A percentile compares a stretch with the other conserved stretches of the same genome.
These are phyloP conservation scores for Boletus reticuloceps DNA, from an alignment of 768 basidiomycete genomes.

Conservation along the genomic window DNA sequence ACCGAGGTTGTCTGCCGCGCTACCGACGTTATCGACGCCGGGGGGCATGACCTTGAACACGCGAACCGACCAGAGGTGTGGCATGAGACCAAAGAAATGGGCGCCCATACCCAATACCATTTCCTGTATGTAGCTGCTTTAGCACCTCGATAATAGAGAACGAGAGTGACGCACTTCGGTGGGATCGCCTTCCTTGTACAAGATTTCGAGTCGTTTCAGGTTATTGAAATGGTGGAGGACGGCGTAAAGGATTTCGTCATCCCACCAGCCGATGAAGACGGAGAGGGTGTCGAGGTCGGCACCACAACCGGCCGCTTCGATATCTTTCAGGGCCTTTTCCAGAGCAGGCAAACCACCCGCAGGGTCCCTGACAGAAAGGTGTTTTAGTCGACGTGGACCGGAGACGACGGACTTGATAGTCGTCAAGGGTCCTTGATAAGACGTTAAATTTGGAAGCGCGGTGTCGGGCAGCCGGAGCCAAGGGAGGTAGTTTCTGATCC, in stretches of 20 bases:
- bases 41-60: constrained; percentile 32
- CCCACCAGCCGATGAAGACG: constrained; percentile 42
- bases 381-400: constrained; percentile 14
- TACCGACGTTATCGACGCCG: constrained; percentile 6
- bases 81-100: constrained; percentile 38
- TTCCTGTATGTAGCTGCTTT: constrained; percentile 24
- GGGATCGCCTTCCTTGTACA: constrained; percentile 37
- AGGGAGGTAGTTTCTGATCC: constrained; percentile 28
- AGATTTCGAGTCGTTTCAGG: constrained; percentile 39
- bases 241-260: constrained; percentile 45
- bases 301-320: constrained; percentile 19
- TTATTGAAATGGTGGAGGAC: constrained; percentile 36
- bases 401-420: constrained; percentile 26
- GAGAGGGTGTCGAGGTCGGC: constrained; percentile 29
- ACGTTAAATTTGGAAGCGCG: constrained; percentile 19
- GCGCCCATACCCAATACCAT: constrained; percentile 43
- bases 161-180: constrained; percentile 36
- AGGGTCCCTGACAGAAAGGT: constrained; percentile 27
- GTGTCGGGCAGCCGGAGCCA: constrained; percentile 20
- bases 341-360: constrained; percentile 19
- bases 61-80: constrained; percentile 37
- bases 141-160: not conserved
- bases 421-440: constrained; percentile 26
- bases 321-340: constrained; percentile 27
- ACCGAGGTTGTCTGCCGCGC: constrained; percentile 1